Base-by-base conservation (phyloP, 2,329 filamentous ascomycete genomes). In the Purpureocillium takamizusanense region DNA sequence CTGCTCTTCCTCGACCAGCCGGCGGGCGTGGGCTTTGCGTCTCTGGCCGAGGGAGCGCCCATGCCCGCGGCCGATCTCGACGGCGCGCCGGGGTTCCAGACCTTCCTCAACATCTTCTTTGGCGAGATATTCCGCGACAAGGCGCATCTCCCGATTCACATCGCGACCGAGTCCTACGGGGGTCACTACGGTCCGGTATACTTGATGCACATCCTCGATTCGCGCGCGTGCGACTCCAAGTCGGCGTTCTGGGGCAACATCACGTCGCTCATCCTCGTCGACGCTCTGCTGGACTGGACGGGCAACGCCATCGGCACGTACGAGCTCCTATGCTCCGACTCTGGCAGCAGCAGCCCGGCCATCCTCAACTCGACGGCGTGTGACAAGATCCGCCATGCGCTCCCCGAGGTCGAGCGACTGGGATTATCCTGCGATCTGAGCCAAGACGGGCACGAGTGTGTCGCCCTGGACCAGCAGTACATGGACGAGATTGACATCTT, bases 81-180 rank as follows among this genome's bases (percentile, higher is more conserved):
- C 1, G 31, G 18, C 11, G 41, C 66, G 3, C 54, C 60, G 36
- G 67, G 71, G 48, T 65, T 70, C 57, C 62, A 70, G 44, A 51
- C 61, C 31, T 71, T 71, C 44, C 49, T 72, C 33, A 64, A 69
- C 42, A 47, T 69, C 4, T 70, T 70, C 41, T 55, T 65, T 12
- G 57, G 51, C 18, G 58, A 66, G 2, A 35, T 37, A 4, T 70
- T 71, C 39, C 67, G 67, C 0, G 48, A 62, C 11, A 47, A 63
- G 18, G 43, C 45, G 29, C 36, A 56, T 2, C 48, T 52, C 4
- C 54, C 62, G 7, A 58, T 72, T 27, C 61, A 69, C 34, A 61
- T 72, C 21, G 61, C 66, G 0, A 67, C 68, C 1, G 68, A 71
- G 43, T 43, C 41, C 23, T 40, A 25, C 21, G 21, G 21, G 5